Evolutionary conservation across 768 basidiomycete species (phyloP), one percentile per base, ranked within the genome.

Genomic region (Fistulinella prunicolor): DNA sequence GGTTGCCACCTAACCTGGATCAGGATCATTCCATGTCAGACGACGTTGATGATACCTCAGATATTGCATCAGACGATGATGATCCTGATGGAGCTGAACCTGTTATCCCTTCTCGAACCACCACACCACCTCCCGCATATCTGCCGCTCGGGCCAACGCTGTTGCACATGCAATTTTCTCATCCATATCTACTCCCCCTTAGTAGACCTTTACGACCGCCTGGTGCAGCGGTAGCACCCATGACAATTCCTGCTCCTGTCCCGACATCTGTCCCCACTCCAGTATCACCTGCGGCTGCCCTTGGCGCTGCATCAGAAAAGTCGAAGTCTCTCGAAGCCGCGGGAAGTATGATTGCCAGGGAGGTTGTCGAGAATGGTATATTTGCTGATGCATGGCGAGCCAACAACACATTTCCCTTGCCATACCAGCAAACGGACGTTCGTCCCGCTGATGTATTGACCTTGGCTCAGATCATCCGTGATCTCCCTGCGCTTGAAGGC

Each of bases 221-320:
- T 1, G 83, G 75, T 1, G 71, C 78, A 9, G 73, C 73, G 21
- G 71, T 77, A 3, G 72, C 73, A 12, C 73, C 76, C 9, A 73
- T 74, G 38, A 70, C 70, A 53, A 70, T 74, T 4, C 67, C 73
- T 0, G 60, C 70, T 14, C 64, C 72, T 13, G 60, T 73, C 4
- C 69, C 68, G 3, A 71, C 72, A 3, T 77, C 78, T n/a, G 89
- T 85, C 0, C 89, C 88, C 1, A 93, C 90, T 0, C 90, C 90
- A 1, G 87, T 92, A 3, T 92, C 89, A 0, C 90, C 90, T 17
- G 88, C 86, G 4, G 85, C 86, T 1, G 72, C 73, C 1, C 68
- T 87, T 26, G 84, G 84, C 4, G 75, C 79, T 1, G 71, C 80
- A 1, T 78, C 79, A 4, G 87, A 87, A 60, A 81, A 81, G 51